Conservation (phyloP, 257 asterid genomes). For the Nicotiana attenuata region DNA sequence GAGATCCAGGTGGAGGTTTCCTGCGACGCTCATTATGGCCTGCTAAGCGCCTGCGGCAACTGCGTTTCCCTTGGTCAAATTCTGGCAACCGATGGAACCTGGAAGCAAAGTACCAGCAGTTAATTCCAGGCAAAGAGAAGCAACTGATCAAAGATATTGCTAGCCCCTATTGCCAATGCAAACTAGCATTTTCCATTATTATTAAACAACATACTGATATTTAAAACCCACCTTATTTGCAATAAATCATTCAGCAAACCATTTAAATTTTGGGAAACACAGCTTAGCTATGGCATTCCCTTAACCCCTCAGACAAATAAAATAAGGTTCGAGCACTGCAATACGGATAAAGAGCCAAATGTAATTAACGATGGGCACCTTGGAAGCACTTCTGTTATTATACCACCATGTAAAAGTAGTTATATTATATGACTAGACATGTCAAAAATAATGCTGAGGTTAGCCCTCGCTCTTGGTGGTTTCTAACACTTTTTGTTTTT, state of each 20-base stretch:
- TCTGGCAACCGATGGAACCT: slow-evolving; percentile 87
- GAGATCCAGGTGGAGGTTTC: slow-evolving; percentile 67
- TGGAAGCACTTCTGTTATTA: background rate
- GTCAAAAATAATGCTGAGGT: background rate
- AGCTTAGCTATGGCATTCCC: background rate
- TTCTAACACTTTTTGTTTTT: background rate
- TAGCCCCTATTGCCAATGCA: background rate
- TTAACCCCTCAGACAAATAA: background rate
- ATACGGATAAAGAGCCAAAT: background rate
- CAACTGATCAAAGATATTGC: background rate
- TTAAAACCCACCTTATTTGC: background rate
- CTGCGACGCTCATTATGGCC: slow-evolving; percentile 91
- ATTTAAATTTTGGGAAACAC: background rate
- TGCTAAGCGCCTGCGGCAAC: slow-evolving; percentile 93
- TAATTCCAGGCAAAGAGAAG: background rate
- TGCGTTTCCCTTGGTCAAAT: slow-evolving; percentile 86
- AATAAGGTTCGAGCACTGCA: background rate
- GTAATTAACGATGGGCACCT: background rate
- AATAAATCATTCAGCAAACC: background rate
- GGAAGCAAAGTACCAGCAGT: slow-evolving; percentile 20
- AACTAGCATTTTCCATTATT: background rate
- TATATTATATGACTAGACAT: background rate
- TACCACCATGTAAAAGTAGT: background rate
- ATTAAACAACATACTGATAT: background rate
- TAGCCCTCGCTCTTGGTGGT: background rate